Conservation (phyloP, 2,329 filamentous ascomycete species). For the Pyrenophora tritici-repentis region DNA sequence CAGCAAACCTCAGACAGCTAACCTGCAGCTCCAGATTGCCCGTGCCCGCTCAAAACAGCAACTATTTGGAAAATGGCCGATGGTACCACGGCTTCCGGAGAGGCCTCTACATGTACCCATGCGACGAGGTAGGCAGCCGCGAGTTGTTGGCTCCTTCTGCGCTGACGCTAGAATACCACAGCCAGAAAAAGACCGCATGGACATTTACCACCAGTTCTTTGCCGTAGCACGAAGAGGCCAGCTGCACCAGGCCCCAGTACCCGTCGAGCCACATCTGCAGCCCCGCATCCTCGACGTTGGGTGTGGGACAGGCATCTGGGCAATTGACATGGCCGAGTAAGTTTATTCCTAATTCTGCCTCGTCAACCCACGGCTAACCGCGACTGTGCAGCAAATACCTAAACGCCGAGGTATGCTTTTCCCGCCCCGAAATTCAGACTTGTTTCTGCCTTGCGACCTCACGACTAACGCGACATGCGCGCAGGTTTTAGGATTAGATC, state of each 20-base stretch:
- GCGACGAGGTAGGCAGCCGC: slow-evolving; percentile 66
- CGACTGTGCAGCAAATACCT: slow-evolving; percentile 55
- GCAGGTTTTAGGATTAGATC: slow-evolving; percentile 64
- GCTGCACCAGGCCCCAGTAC: slow-evolving; percentile 53
- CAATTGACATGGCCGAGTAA: slow-evolving; percentile 81
- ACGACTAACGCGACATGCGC: slow-evolving; percentile 32
- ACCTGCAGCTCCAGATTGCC: slow-evolving; percentile 38
- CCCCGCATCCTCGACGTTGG: slow-evolving; percentile 69
- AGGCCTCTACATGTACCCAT: slow-evolving; percentile 76
- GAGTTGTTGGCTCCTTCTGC: not conserved
- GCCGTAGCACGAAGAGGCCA: slow-evolving; percentile 63
- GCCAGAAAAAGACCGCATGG: slow-evolving; percentile 76
- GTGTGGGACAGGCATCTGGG: slow-evolving; percentile 90
- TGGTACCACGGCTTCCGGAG: slow-evolving; percentile 70
- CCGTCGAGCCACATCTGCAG: slow-evolving; percentile 35
- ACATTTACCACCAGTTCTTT: slow-evolving; percentile 81
- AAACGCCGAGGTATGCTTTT: slow-evolving; percentile 55
- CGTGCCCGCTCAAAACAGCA: slow-evolving; percentile 49
- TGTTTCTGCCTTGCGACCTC: slow-evolving; percentile 18
- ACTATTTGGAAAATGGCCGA: slow-evolving; percentile 68
- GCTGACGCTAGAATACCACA: slow-evolving; percentile 43
- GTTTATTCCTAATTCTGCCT: slow-evolving; percentile 39
- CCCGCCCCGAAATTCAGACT: slow-evolving; percentile 1
- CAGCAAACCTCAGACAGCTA: slow-evolving; percentile 7
- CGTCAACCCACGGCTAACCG: slow-evolving; percentile 36